phyloP scores from a whole-genome alignment of 2,329 filamentous ascomycete species.

The Botrytis galanthina region DNA sequence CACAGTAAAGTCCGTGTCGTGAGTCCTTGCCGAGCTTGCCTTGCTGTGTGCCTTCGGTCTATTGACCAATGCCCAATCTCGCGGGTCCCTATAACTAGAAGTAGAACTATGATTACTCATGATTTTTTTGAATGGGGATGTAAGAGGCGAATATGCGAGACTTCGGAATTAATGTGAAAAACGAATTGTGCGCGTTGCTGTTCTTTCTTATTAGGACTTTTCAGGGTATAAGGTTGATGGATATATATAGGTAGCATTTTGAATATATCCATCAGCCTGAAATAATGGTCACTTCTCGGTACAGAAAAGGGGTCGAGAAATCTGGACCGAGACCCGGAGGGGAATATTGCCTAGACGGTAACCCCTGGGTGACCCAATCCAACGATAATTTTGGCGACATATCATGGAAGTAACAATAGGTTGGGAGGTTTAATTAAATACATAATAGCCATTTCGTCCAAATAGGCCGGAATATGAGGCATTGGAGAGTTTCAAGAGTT shows the following conservation, averaged over 20 bases:
- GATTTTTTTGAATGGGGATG: background rate
- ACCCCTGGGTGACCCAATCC: background rate
- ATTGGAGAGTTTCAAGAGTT: background rate
- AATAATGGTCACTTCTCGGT: background rate
- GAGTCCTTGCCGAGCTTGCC: too few relatives aligned
- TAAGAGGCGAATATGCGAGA: background rate
- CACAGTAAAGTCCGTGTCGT: too few relatives aligned
- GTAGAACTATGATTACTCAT: too few relatives aligned
- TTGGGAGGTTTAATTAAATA: background rate
- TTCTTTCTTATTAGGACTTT: background rate
- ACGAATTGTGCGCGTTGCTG: background rate
- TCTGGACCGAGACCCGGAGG: background rate
- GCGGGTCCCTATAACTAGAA: too few relatives aligned
- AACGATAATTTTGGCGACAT: background rate
- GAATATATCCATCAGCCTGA: background rate
- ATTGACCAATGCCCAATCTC: too few relatives aligned
- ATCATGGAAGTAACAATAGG: background rate
- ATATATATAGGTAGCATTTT: background rate
- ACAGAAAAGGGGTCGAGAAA: background rate
- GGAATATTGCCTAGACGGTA: background rate
- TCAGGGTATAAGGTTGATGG: background rate
- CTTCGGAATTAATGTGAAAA: background rate
- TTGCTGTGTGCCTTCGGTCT: too few relatives aligned
- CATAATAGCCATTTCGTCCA: background rate
- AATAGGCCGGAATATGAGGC: background rate